Percentiles rank a stretch among this genome's conserved stretches.
Conservation (phyloP, 805 yeast species). For the Starmerella apicola region DNA sequence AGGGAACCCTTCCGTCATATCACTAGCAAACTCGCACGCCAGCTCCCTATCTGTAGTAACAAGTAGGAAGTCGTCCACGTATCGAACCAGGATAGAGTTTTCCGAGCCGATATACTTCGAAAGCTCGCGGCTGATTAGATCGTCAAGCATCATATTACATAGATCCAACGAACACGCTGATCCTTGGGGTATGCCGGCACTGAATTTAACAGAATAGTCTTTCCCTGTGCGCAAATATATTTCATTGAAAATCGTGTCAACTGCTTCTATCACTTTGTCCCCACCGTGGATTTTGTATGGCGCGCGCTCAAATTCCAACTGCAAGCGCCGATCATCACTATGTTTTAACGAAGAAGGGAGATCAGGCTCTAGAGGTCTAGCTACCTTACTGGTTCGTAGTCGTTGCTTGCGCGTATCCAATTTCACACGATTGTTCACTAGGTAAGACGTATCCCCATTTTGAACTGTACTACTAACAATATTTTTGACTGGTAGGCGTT, state of each 20-base stretch:
- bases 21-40: constrained; percentile 22
- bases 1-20: constrained; percentile 7
- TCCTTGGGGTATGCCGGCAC: constrained; percentile 74
- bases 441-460: not conserved
- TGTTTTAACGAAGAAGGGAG: too few species aligned
- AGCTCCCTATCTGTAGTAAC: constrained; percentile 35
- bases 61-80: constrained; percentile 81
- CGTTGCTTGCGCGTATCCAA: not conserved
- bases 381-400: not conserved
- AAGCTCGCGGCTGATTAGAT: constrained; percentile 33
- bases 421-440: not conserved
- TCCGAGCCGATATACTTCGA: constrained; percentile 18
- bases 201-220: constrained; percentile 35
- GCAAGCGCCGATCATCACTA: too few species aligned
- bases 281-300: constrained; percentile 2
- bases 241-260: constrained; percentile 41
- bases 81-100: constrained; percentile 38
- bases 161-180: constrained; percentile 60
- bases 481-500: constrained; percentile 14
- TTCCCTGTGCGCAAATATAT: constrained; percentile 31
- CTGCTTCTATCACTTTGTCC: constrained; percentile 23
- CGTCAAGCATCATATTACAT: constrained; percentile 62
- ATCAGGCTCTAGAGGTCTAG: not conserved
- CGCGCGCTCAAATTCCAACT: not conserved
- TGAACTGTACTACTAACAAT: constrained; percentile 2